Base-by-base conservation (phyloP, 768 basidiomycete genomes). In the Multifurca ochricompacta region DNA sequence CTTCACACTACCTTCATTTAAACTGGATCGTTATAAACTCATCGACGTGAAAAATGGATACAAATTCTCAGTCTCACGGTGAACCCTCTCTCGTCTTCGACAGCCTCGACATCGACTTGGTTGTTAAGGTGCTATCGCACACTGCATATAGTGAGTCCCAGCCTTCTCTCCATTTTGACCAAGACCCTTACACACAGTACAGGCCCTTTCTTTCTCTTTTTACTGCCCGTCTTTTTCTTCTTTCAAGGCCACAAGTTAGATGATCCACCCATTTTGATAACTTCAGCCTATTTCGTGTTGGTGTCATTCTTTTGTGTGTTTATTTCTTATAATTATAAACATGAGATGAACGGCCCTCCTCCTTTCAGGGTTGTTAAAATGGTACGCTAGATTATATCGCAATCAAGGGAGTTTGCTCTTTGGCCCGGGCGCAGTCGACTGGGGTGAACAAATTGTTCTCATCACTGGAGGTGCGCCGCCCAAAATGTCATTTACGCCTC, bases 371-470 rank as follows among this genome's bases (percentile, higher is more conserved):
- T 70, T 78, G 50, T 58, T 83, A 16, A 82, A 76, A 60, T 88
- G 87, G 83, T 73, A 77, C 54, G 87, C 88, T 19, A 74, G 72
- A 43, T 62, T 89, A 42, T 88, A 90, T 66, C 77, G 87, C 50
- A 92, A 90, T 63, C 83, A 87, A 67, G 79, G 78, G 27, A 82
- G 73, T 59, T 65, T 83, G 19, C 67, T 91, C 21, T 81, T 81
- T 55, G 74, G 77, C 0, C 81, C 84, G 2, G 66, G 71, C 13
- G 76, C 70, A 34, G 68, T 92, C 27, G 82, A 92, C 61, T 97
- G 94, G 95, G 78, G 78, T 41, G 82, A 92, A 42, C 90, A 97
- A 69, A 81, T 95, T 51, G 83, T 97, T 4, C 74, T 97, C 35
- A 75, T 98, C 53, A 97, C 95, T 6, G 95, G 95, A 48, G 94